Evolutionary conservation across 208 protist species (phyloP), one percentile per base, ranked within the genome.

Genomic region (Acanthamoeba divionensis): DNA sequence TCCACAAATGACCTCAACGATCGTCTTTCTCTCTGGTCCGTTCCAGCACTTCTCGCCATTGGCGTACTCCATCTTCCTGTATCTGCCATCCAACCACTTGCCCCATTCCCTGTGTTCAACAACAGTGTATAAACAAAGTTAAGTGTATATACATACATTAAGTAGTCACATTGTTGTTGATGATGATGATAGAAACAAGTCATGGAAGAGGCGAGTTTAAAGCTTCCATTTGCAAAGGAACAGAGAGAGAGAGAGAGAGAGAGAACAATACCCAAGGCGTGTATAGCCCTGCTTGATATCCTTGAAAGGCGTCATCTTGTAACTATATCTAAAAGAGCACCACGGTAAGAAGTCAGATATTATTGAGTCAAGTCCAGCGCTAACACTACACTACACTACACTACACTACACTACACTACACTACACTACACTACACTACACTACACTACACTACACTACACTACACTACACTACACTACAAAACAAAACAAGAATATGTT

Each of bases 31-130:
- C 8, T 93, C 92, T 45, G 94, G 94, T 9, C 94, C 94, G 75
- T 93, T 91, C 94, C 94, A 96, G 93, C 94, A 96, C 48, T 75
- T 54, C 67, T 91, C 41, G 7, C 94, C 94, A 36, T 92, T 73
- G 10, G 29, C 45, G 54, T 91, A 94, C 50, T 60, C 26, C 92
- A 94, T 95, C 8, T 7, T 1, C 9, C 45, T 77, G 69, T 93
- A 26, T 31, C 88, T 50, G 5, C 21, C 4, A 18, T 88, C 26
- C 13, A 71, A 44, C 55, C 57, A 65, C n/a, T 18, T 24, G 55
- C 57, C 38, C 36, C 79, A 65, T 8, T 88, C 57, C 3, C 55
- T 88, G 79, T n/a, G 29, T n/a, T 6, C 55, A 36, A 45, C 21
- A 57, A 7, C 26, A 21, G 9, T 33, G n/a, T n/a, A n/a, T n/a